These are phyloP conservation scores for Syzygium oleosum DNA, from an alignment of 345 rosid species.

Conservation along the genomic window DNA sequence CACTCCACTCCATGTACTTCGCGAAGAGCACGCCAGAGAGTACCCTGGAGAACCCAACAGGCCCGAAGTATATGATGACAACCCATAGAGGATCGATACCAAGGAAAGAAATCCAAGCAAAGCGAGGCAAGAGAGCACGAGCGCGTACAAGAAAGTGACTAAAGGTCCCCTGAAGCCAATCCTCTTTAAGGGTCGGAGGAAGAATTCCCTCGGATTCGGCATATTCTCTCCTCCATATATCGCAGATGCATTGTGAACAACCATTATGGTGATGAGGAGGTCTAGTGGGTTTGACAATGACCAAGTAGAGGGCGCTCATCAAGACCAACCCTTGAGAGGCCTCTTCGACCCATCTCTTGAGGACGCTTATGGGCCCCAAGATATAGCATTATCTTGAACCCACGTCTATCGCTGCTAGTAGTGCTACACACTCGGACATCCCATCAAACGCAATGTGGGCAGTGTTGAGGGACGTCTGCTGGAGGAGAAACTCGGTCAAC, in stretches of 20 bases:
- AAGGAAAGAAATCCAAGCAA: background rate
- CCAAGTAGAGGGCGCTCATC: background rate
- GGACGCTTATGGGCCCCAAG: background rate
- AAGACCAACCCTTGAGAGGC: background rate
- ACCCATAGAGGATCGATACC: background rate
- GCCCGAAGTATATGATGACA: background rate
- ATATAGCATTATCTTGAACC: background rate
- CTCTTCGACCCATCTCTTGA: background rate
- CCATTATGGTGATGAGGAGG: conserved; percentile 14
- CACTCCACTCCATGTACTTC: conserved; percentile 26
- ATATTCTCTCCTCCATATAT: conserved; percentile 5
- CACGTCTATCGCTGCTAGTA: background rate
- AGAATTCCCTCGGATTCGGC: background rate
- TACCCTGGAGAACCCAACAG: background rate
- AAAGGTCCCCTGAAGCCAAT: conserved; percentile 22
- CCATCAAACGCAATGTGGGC: background rate
- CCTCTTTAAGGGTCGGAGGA: background rate
- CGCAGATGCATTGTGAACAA: conserved; percentile 9
- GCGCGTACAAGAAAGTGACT: conserved; percentile 24
- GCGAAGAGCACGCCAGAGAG: background rate
- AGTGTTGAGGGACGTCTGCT: conserved; percentile 1
- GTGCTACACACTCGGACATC: background rate
- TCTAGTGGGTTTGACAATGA: conserved; percentile 12
- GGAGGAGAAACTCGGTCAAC: conserved; percentile 9
- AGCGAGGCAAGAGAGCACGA: conserved; percentile 1